A percentile compares a stretch with the other conserved stretches of the same genome.
These are phyloP conservation scores for Nemania bipapillata DNA, from an alignment of 2,329 filamentous ascomycete species.

Conservation along the genomic window DNA sequence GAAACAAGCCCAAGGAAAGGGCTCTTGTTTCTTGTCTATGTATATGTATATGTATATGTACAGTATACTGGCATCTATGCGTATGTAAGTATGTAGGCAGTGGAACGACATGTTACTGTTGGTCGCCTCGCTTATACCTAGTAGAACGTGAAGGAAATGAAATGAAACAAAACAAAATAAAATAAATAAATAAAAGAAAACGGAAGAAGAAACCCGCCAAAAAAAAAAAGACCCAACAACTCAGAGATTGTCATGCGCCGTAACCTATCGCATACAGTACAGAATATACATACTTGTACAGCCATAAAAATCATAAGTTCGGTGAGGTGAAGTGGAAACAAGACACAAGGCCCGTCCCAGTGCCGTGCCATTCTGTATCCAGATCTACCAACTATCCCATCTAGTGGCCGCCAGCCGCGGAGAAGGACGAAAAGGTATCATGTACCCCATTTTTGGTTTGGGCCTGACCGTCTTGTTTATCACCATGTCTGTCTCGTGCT, in stretches of 20 bases:
- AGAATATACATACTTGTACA: too few species aligned
- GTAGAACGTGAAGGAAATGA: too few species aligned
- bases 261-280: too few species aligned
- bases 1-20: background rate
- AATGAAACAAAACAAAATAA: too few species aligned
- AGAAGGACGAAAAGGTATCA: constrained; percentile 35
- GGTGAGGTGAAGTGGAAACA: constrained; percentile 43
- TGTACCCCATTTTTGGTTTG: constrained; percentile 30
- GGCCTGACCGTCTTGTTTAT: constrained; percentile 40
- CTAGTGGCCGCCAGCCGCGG: constrained; percentile 35
- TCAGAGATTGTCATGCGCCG: constrained; percentile 12
- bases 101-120: constrained; percentile 10
- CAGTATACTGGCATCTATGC: background rate
- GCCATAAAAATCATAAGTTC: constrained; percentile 11
- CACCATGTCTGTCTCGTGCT: constrained; percentile 40
- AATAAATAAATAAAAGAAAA: too few species aligned
- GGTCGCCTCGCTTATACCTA: constrained; percentile 25
- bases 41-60: too few species aligned
- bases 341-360: constrained; percentile 41
- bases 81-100: background rate
- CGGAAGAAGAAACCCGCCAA: background rate
- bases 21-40: too few species aligned
- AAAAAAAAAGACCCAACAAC: constrained; percentile 6
- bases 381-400: constrained; percentile 29
- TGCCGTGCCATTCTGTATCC: constrained; percentile 42